Evolutionary conservation across 768 basidiomycete genomes (phyloP).

Genomic region (Lentinula aciculospora): DNA sequence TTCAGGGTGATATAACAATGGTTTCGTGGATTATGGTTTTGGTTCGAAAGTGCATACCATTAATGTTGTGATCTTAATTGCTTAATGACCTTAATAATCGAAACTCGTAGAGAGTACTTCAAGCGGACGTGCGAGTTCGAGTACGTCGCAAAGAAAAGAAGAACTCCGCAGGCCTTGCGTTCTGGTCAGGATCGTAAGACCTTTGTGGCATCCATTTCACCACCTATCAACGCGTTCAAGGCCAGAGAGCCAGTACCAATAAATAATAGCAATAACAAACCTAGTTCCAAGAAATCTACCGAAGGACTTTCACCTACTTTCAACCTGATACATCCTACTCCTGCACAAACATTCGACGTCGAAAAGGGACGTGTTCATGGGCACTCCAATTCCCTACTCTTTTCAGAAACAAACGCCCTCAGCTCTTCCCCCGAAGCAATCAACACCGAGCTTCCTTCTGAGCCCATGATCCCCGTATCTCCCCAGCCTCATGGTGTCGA

Average conservation of each 20-base stretch:
- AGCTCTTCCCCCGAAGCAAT: conserved; percentile 27
- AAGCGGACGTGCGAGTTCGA: conserved; percentile 29
- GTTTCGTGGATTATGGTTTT: conserved; percentile 66
- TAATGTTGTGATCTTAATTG: background rate
- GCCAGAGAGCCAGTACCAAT: conserved; percentile 4
- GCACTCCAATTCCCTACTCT: conserved; percentile 2
- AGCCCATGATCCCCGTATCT: conserved; percentile 6
- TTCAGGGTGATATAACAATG: conserved; percentile 39
- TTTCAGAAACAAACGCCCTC: conserved; percentile 23
- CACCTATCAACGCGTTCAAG: conserved; percentile 19
- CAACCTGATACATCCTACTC: conserved; percentile 7
- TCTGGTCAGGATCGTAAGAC: conserved; percentile 21
- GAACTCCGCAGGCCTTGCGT: conserved; percentile 8
- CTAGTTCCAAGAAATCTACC: background rate
- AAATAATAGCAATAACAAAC: conserved; percentile 1
- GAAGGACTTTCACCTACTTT: background rate
- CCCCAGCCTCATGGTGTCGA: conserved; percentile 1
- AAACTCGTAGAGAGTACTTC: conserved; percentile 33
- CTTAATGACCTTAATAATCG: background rate
- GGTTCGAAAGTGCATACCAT: conserved; percentile 41
- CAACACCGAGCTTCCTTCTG: conserved; percentile 18
- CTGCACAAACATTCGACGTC: conserved; percentile 4
- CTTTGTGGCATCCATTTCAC: conserved; percentile 27
- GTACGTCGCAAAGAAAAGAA: conserved; percentile 23
- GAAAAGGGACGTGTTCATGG: background rate